Evolutionary conservation across 2,329 filamentous ascomycete species (phyloP).

Genomic region (Claviceps cyperi): DNA sequence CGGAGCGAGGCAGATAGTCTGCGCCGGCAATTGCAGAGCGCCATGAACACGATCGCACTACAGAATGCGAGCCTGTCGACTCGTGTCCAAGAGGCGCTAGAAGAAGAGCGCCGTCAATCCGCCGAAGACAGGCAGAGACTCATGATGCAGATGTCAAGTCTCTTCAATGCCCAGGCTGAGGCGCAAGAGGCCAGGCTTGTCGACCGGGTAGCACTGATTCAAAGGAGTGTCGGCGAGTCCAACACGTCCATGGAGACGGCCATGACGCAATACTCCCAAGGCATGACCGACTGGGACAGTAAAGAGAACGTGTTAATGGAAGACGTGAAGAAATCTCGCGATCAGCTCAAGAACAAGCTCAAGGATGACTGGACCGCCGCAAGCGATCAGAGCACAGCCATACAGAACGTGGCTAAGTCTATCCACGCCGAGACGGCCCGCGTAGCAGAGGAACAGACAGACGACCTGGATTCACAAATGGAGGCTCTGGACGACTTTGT

Average conservation of each 20-base stretch:
- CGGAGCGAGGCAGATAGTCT: constrained; percentile 62
- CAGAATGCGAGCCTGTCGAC: constrained; percentile 53
- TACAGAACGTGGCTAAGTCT: constrained; percentile 69
- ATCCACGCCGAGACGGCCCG: constrained; percentile 83
- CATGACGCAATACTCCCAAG: constrained; percentile 49
- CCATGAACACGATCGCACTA: constrained; percentile 52
- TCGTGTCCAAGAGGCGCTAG: constrained; percentile 53
- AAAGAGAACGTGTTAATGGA: constrained; percentile 56
- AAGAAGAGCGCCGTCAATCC: constrained; percentile 61
- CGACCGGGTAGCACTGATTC: constrained; percentile 46
- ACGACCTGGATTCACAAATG: constrained; percentile 79
- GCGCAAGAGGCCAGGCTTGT: constrained; percentile 58
- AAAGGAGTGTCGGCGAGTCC: constrained; percentile 47
- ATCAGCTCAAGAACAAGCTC: constrained; percentile 66
- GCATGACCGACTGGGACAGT: constrained; percentile 60
- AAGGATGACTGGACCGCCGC: constrained; percentile 76
- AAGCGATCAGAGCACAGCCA: constrained; percentile 66
- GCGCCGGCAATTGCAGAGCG: constrained; percentile 54
- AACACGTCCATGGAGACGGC: constrained; percentile 51
- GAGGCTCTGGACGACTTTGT: constrained; percentile 84
- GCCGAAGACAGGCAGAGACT: constrained; percentile 60
- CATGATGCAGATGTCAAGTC: constrained; percentile 58
- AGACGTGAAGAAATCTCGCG: constrained; percentile 57
- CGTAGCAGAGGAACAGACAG: constrained; percentile 80
- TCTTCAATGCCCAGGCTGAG: constrained; percentile 63